Evolutionary conservation across 202 grass and related monocot genomes (phyloP), one percentile per base, ranked within the genome.

Genomic region (Brachypodium distachyon): DNA sequence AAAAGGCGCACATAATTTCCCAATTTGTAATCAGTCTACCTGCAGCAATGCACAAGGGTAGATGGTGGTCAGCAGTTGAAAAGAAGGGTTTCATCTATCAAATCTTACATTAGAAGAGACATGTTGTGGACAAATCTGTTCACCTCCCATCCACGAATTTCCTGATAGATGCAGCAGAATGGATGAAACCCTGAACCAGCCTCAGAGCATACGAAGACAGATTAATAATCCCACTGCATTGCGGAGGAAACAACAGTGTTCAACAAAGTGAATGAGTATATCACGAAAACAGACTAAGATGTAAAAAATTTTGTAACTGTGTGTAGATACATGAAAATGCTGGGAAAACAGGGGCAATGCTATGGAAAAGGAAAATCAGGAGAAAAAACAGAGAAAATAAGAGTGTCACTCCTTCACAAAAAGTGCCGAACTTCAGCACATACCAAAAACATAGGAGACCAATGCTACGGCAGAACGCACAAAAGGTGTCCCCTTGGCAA

Each of bases 151-250:
- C 13, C 66, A 61, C 18, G 56, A 13, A 39, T 47, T 9, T 50
- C 78, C 53, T 61, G 57, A 19, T 55, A 12, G 18, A 48, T 22
- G 1, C 41, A 21, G 53, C 17, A 71, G 19, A 42, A 16, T 49
- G 40, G 66, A 48, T 4, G 39, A 38, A 44, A 32, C 8, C 77
- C 7, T 58, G 63, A 58, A 32, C 25, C 50, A 34, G 37, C 70
- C 70, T 9, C 62, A 23, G 39, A 70, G 26, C 13, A 37, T 33
- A 27, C 2, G 9, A 33, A 59, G 78, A 60, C 32, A 51, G 54
- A 43, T 11, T 38, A 81, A 51, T 8, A 38, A 18, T 1, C 13
- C 42, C 67, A 49, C 78, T 81, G 78, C 78, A 72, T 61, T 72
- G 14, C 21, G 10, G 11, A 44, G 29, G 25, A 46, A 39, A 52